Evolutionary conservation across 2,329 filamentous ascomycete species (phyloP), one percentile per base, ranked within the genome.

Genomic region (Myotisia sp.): DNA sequence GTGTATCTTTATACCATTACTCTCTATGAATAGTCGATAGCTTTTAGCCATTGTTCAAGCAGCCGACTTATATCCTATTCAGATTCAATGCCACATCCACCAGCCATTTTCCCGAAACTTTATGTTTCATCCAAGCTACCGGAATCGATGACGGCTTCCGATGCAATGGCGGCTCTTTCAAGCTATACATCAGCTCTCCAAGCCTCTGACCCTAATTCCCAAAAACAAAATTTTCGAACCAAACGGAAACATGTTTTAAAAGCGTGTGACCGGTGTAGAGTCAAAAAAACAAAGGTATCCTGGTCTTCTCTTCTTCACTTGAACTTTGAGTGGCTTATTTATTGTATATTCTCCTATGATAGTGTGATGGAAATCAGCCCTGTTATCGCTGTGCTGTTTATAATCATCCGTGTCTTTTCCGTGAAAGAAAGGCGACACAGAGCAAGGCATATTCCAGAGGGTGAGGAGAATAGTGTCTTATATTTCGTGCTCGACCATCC

Each of bases 321-420:
- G 21, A 14, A 22, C 39, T 34, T 8, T 35, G 27, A 29, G 26
- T 36, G 23, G 37, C 36, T 39, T 30, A 33, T 16, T 38, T 44
- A 32, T 12, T n/a, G 19, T 32, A 34, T 26, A 34, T 12, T 13
- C 19, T 23, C 19, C 14, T 14, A 17, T 27, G 27, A 27, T 37
- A 62, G 58, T 62, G 58, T 42, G 58, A 62, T 51, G 58, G 58
- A 23, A 60, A 60, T 37, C 58, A 62, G 36, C 58, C 58, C 29
- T 62, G 58, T 42, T 57, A 59, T 37, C 57, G 58, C 32, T 62
- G 58, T 41, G 56, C 56, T 9, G 48, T 55, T 27, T 58, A 60
- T 40, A 60, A 62, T 32, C 58, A 61, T 32, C 56, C 55, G 24
- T 62, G 58, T 41, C 50, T 62, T 9, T 62, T 62, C 40, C 53